These are phyloP conservation scores for Yamadazyma songkhlaensis DNA, from an alignment of 1,139 yeast genomes.

Conservation along the genomic window DNA sequence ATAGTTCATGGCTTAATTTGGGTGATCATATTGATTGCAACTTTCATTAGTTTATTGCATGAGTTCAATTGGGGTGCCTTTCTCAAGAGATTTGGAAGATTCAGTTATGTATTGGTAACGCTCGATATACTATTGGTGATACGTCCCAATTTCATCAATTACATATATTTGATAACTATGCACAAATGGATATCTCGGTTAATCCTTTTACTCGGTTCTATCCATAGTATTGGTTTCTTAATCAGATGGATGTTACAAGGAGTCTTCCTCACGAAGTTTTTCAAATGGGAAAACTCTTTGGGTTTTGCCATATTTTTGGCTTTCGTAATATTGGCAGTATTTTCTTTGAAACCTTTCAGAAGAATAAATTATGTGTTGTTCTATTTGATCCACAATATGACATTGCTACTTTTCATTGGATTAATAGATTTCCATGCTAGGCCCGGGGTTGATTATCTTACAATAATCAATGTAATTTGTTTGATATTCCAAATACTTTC, in stretches of 20 bases:
- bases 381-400: constrained; percentile 33
- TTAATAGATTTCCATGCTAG: constrained; percentile 41
- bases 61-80: constrained; percentile 7
- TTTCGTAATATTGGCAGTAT: constrained; percentile 42
- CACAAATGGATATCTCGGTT: constrained; percentile 84
- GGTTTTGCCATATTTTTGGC: constrained; percentile 57
- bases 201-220: constrained; percentile 46
- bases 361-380: constrained; percentile 27
- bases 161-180: constrained; percentile 52
- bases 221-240: constrained; percentile 61
- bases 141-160: constrained; percentile 50
- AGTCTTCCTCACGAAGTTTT: constrained; percentile 32
- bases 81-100: constrained; percentile 50
- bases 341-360: constrained; percentile 47
- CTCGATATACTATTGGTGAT: constrained; percentile 58
- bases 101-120: constrained; percentile 66
- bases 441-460: constrained; percentile 33
- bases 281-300: constrained; percentile 48
- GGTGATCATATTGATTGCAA: constrained; percentile 14
- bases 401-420: constrained; percentile 27
- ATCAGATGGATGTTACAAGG: constrained; percentile 43
- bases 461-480: constrained; percentile 19
- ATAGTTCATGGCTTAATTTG: constrained; percentile 24
- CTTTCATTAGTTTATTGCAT: constrained; percentile 2
- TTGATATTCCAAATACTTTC: constrained; percentile 21